Conservation (phyloP, 1,139 yeast genomes). For the Blastobotrys proliferans region DNA sequence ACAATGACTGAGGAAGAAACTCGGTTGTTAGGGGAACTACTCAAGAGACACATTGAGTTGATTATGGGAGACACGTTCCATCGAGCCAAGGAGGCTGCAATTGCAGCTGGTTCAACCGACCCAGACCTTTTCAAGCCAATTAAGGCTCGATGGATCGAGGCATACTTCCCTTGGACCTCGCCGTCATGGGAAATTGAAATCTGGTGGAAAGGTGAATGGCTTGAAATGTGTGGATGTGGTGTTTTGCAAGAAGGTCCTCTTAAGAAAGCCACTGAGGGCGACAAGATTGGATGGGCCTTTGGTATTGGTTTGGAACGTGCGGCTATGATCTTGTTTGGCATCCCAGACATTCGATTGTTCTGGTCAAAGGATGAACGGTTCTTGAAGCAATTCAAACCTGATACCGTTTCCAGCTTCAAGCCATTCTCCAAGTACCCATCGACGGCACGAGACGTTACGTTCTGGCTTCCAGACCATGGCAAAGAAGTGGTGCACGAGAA, state of each 20-base stretch:
- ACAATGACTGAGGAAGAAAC: constrained; percentile 69
- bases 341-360: constrained; percentile 90
- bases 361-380: constrained; percentile 88
- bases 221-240: constrained; percentile 97
- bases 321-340: constrained; percentile 91
- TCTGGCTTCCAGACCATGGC: constrained; percentile 64
- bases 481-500: constrained; percentile 60
- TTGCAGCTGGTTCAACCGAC: constrained; percentile 58
- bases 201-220: constrained; percentile 99
- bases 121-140: constrained; percentile 70
- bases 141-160: constrained; percentile 91
- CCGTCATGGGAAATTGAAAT: constrained; percentile 99
- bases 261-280: constrained; percentile 52
- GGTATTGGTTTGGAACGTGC: constrained; percentile 94
- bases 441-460: constrained; percentile 79
- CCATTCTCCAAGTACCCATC: constrained; percentile 94
- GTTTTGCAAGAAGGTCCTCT: constrained; percentile 77
- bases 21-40: constrained; percentile 64
- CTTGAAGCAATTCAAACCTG: constrained; percentile 61
- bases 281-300: constrained; percentile 91
- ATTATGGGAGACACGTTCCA: constrained; percentile 81
- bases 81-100: constrained; percentile 65
- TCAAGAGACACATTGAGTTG: constrained; percentile 80
- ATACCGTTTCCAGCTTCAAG: constrained; percentile 64
- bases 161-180: constrained; percentile 96